phyloP scores from a whole-genome alignment of 768 basidiomycete species.

The Lepiota venenata region DNA sequence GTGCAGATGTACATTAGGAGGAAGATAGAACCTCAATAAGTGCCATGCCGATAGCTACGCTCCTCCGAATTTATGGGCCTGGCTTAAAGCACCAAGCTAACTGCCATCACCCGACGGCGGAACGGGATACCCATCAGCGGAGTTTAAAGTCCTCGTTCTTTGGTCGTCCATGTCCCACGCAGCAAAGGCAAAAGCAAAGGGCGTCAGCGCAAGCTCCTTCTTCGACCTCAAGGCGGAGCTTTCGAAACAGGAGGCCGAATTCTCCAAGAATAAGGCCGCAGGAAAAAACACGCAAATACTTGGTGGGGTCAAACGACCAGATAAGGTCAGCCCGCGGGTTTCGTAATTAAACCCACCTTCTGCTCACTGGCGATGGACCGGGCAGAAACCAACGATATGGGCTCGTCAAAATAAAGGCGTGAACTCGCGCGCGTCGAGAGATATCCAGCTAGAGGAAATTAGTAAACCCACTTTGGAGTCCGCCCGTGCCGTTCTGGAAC shows the following conservation, averaged over 20 bases:
- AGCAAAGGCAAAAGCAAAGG: constrained; percentile 63
- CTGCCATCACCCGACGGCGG: too few relatives aligned
- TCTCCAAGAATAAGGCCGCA: constrained; percentile 53
- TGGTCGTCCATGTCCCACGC: constrained; percentile 38
- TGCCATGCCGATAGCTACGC: too few relatives aligned
- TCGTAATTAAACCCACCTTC: neutral
- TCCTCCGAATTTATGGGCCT: too few relatives aligned
- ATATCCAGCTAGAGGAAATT: constrained; percentile 67
- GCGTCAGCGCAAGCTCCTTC: constrained; percentile 71
- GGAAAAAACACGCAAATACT: constrained; percentile 52
- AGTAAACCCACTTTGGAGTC: constrained; percentile 71
- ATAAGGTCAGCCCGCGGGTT: constrained; percentile 51
- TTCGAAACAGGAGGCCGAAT: constrained; percentile 56
- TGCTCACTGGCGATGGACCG: too few relatives aligned
- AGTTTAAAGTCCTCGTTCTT: too few relatives aligned
- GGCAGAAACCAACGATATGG: constrained; percentile 79
- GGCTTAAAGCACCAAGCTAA: too few relatives aligned
- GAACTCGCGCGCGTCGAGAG: constrained; percentile 54
- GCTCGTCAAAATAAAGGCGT: constrained; percentile 75
- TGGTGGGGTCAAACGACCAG: constrained; percentile 62
- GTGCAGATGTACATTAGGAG: too few relatives aligned
- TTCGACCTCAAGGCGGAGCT: constrained; percentile 81
- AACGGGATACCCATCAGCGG: too few relatives aligned
- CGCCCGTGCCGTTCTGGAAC: constrained; percentile 65
- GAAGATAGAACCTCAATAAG: too few relatives aligned